Base-by-base conservation (phyloP, 495 filamentous ascomycete species). In the Xylaria castorea region DNA sequence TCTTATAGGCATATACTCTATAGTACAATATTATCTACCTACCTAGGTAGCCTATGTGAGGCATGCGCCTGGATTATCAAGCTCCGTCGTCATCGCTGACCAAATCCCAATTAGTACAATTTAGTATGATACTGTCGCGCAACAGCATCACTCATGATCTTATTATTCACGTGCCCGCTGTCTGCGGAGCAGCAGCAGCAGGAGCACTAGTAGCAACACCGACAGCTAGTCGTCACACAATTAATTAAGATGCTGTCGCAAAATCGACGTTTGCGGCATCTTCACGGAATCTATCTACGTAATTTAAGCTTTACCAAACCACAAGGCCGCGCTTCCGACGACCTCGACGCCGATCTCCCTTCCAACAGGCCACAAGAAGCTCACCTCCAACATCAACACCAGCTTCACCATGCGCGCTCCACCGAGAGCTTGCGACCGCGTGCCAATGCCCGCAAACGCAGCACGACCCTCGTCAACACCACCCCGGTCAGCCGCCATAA, bases 241-340 rank as follows among this genome's bases (percentile, higher is more conserved):
- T 18, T 18, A 46, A 61, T 12, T 16, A 78, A 64, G n/a, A 79
- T 89, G 73, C 80, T 89, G 65, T 82, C 87, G 71, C 84, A 97
- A 90, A 97, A 97, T 79, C 91, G 94, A 75, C 95, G 92, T 80
- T 86, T 99, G 36, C 90, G 96, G 65, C 94, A 98, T 83, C 86
- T 99, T 20, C 90, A 92, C 73, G 94, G 93, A 65, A 90, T 99
- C 62, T 94, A 92, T 60, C 82, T 98, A 30, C 93, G 96, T 62
- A 99, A 98, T 79, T 84, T 98, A 46, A 88, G 89, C 68, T 89
- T 95, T 62, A 82, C 79, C 18, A 85, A 89, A 53, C 81, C 88
- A 66, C 89, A 89, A 62, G 89, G 92, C 53, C 92, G 89, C 75
- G 94, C 95, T 30, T 90, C 92, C 79, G 94, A 97, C 80, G 95